Evolutionary conservation across 345 rosid genomes (phyloP), one percentile per base, ranked within the genome.

Genomic region (Hibiscus trionum): DNA sequence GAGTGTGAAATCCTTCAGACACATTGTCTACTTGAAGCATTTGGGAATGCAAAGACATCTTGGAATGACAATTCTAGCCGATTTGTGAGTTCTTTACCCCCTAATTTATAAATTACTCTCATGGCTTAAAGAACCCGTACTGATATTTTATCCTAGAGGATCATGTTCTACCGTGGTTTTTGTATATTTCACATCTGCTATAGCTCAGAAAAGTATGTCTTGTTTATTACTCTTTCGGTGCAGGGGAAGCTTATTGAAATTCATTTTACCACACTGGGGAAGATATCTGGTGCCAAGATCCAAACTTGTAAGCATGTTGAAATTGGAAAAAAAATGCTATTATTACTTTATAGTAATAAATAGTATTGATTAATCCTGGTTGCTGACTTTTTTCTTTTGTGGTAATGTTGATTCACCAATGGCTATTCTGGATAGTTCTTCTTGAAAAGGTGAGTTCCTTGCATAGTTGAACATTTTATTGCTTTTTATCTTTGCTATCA

Each of bases 11-110:
- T 96, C 75, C 91, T 91, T 61, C 85, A 81, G 81, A 83, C 90
- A 21, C 91, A 81, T 71, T 80, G 72, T 83, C 83, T 96, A 75
- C 98, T 96, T 55, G 98, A 96, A 83, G 94, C 98, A 80, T 96
- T 96, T 82, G 99, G 99, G 73, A 96, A 96, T 81, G 90, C 99
- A 47, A 96, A 91, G 82, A 96, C 98, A 75, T 89, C 93, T 42
- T 87, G 88, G 77, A 96, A 96, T 82, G 78, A 80, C 65, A 93
- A 91, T 80, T 93, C 99, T 49, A 96, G 98, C 69, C 83, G 99
- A 90, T 93, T 96, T 77, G 99, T 96, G 61, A 80, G 99, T 80
- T 77, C 39, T 27, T 37, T 42, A 42, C 47, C 47, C 47, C 11
- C 47, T 42, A 8, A 12, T 59, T 17, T 35, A 29, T 50, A 50